Evolutionary conservation across 2,329 filamentous ascomycete genomes (phyloP), one percentile per base, ranked within the genome.

Genomic region (Colletotrichum simmondsii): DNA sequence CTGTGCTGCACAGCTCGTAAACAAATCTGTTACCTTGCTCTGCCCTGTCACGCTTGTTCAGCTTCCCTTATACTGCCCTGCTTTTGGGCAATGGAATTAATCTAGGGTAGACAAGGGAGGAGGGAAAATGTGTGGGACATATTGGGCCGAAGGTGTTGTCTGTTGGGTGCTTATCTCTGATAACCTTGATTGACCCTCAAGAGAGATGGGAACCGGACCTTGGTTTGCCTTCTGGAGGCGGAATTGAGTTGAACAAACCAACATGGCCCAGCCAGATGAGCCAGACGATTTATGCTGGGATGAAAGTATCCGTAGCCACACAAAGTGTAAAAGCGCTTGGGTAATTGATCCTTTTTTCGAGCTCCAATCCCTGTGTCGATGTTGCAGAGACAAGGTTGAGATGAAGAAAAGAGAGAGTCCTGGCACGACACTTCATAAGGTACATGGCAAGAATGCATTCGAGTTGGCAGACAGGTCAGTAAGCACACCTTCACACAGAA

Each of bases 301-400:
- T 28, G 22, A 19, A 28, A 22, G 46, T 35, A 35, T 35, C 32
- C 32, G 14, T 22, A 37, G 22, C 37, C 37, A 42, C 37, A 42
- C 14, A 58, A 49, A 61, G 57, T 22, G 16, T 24, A 19, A 54
- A 61, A 11, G 46, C 56, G 64, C 68, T 52, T 46, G 53, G 37
- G 30, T 56, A 22, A 54, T 24, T 24, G 37, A 42, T 42, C 37
- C 37, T 3, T 54, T 28, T 54, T 54, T 54, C 14, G 65, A 46
- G 32, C 57, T 58, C 26, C 32, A 58, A 62, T 52, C 69, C 69
- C 37, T 68, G 65, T 63, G 65, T 46, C 52, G 14, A 68, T 58
- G 68, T 57, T 67, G 63, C 56, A 67, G 24, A 30, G 12, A 62
- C 37, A 58, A 58, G 58, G 65, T 68, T 71, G 64, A 57, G 64